Evolutionary conservation across 768 basidiomycete genomes (phyloP).

Genomic region (Arthromyces matolae): DNA sequence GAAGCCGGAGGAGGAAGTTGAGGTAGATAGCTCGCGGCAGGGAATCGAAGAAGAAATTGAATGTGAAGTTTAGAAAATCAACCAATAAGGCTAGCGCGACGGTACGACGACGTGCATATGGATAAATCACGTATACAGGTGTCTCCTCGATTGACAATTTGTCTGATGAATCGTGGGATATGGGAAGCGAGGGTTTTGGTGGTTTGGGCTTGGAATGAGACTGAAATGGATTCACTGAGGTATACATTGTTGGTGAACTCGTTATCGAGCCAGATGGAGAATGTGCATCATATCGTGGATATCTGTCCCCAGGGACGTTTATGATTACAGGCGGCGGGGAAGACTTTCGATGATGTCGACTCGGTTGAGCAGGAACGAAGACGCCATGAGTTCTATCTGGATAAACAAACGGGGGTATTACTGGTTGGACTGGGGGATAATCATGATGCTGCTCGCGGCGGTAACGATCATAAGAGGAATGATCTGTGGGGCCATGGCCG

Average conservation of each 20-base stretch:
- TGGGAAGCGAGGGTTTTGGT: neutral
- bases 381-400: too few relatives aligned
- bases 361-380: too few relatives aligned
- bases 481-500: neutral
- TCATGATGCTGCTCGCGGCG: too few relatives aligned
- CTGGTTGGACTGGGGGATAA: neutral
- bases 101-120: neutral
- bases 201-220: neutral
- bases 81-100: conserved; percentile 45
- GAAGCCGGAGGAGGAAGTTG: conserved; percentile 51
- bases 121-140: conserved; percentile 2
- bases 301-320: neutral
- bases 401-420: too few relatives aligned
- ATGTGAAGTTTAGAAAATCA: conserved; percentile 28
- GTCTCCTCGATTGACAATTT: neutral
- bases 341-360: too few relatives aligned
- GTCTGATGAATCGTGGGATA: neutral
- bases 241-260: neutral
- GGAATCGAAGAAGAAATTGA: neutral
- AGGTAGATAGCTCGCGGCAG: conserved; percentile 4
- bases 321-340: too few relatives aligned
- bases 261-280: neutral
- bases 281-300: neutral
- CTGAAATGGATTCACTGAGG: conserved; percentile 16
- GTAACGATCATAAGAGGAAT: neutral